Base-by-base conservation (phyloP, 495 filamentous ascomycete genomes). In the Ramalina intermedia region DNA sequence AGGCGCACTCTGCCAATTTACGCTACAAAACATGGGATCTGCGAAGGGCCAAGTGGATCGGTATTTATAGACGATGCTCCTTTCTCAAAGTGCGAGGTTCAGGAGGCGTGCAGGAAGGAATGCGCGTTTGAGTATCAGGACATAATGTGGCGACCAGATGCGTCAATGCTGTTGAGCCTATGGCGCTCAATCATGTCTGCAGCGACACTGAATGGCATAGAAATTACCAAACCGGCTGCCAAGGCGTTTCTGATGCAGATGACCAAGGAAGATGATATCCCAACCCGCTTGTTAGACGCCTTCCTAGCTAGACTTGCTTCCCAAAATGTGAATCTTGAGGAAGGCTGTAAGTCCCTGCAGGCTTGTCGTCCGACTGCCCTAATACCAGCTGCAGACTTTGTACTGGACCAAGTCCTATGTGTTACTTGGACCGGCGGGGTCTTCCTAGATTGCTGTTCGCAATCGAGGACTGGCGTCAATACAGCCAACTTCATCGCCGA, bases 341-440 rank as follows among this genome's bases (percentile, higher is more conserved):
- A 60, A 18, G 55, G 58, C 6, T 67, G 69, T 67, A 49, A 53
- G 48, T 69, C 17, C 41, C 53, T 26, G 29, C 48, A 51, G 16
- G 59, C 60, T 21, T 50, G 16, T 52, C 53, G 16, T 46, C 54
- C 24, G 58, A 24, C 18, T 44, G 55, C 12, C 48, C 62, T 42
- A 47, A 59, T 17, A 46, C 54, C 14, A 41, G 39, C 41, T 48
- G 33, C 49, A 72, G 72, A 68, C 67, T 61, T 69, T 11, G 70
- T 59, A 41, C 61, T 79, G 48, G 67, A 76, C 47, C 68, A 65
- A 43, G 46, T 49, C 6, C 65, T 60, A 23, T 71, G 67, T 43
- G 60, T 71, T 2, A 55, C 43, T 3, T 80, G 72, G 68, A 63
- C 76, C 13, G 78, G 79, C 4, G 65, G 63, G 50, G 69, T 64